Evolutionary conservation across 768 basidiomycete genomes (phyloP).

Genomic region (Rhizopogon vesiculosus): DNA sequence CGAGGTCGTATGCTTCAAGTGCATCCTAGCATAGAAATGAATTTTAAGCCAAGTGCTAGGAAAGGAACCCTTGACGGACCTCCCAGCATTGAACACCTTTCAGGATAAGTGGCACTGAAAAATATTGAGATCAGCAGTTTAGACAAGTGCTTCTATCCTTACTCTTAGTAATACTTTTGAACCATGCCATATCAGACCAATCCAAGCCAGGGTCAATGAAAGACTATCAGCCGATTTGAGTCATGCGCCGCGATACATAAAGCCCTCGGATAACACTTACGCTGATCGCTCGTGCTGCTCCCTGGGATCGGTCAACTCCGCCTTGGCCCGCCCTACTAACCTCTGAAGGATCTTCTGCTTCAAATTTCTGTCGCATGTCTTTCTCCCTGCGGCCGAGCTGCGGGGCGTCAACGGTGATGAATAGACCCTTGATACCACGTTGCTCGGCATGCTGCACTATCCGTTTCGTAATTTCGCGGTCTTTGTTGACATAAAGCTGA

Average conservation of each 20-base stretch:
- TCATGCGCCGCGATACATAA: background rate
- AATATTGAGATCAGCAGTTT: background rate
- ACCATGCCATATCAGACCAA: conserved; percentile 78
- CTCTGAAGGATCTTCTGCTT: conserved; percentile 43
- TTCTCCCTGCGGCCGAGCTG: conserved; percentile 88
- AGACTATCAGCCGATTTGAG: conserved; percentile 38
- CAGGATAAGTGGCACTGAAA: conserved; percentile 52
- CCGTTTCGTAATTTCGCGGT: conserved; percentile 74
- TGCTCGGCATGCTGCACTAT: conserved; percentile 83
- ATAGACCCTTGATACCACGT: conserved; percentile 83
- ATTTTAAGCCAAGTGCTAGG: background rate
- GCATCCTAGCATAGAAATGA: conserved; percentile 21
- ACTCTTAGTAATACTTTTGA: conserved; percentile 56
- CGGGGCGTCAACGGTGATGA: conserved; percentile 94
- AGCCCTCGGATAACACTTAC: conserved; percentile 31
- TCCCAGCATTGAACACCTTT: conserved; percentile 51
- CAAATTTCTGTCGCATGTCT: conserved; percentile 96
- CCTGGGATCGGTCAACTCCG: conserved; percentile 70
- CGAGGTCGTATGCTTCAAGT: conserved; percentile 30
- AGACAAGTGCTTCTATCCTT: background rate
- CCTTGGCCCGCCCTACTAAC: conserved; percentile 12
- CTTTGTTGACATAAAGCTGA: conserved; percentile 85
- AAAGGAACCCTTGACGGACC: background rate
- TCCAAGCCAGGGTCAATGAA: conserved; percentile 88
- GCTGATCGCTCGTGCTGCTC: conserved; percentile 86